Evolutionary conservation across 179 eudicot species (phyloP), one percentile per base, ranked within the genome.

Genomic region (Dionaea muscipula): DNA sequence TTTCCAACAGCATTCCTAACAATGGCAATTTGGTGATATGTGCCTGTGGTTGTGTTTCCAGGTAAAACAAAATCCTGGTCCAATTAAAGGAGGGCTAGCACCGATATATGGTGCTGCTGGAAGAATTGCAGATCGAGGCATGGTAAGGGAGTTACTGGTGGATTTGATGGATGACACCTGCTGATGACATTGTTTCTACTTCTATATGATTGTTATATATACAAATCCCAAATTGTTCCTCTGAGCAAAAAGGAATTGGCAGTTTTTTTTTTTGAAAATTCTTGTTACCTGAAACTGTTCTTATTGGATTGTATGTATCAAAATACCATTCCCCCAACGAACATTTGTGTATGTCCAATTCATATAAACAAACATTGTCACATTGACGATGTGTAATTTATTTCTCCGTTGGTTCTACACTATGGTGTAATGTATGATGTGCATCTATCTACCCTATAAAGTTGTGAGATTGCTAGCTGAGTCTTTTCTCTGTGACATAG

Each of bases 21-120:
- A 39, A 38, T 38, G 41, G 2, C 14, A n/a, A 12, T 12, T 43
- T 43, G 19, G 8, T 43, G 47, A 43, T 43, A 43, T 4, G 1
- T 31, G 10, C 35, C 3, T 43, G n/a, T 39, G n/a, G 4, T 0
- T 17, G 20, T 4, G 19, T 7, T 62, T 68, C 48, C 72, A 93
- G 99, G 96, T 85, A 16, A 88, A 81, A 68, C 70, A 53, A 57
- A 93, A 85, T 67, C 96, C 96, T 0, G 96, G 99, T 53, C 94
- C 99, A 13, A 62, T 88, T 0, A 81, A 47, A 36, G 99, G 96
- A 67, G 99, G 96, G 45, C 76, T 88, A 47, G 96, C 96, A 49
- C 99, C 99, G 17, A 79, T 93, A 69, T 93, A 93, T 64, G 99
- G 99, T 45, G 99, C 95, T 50, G 99, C 99, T 16, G 99, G 99